Conservation (phyloP, 768 basidiomycete species). For the Cystobasidium ongulense region DNA sequence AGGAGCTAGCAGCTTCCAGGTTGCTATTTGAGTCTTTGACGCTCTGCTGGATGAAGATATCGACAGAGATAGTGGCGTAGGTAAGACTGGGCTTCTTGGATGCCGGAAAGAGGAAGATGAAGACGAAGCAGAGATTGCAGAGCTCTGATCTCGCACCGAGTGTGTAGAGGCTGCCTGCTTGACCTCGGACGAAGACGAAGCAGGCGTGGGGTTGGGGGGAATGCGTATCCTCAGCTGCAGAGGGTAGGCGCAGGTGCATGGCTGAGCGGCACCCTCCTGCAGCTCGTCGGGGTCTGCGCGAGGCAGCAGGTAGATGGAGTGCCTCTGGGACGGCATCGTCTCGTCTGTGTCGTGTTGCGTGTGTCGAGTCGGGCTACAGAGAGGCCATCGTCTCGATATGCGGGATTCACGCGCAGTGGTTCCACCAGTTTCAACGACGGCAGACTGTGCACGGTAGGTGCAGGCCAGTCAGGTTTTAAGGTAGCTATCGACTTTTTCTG, state of each 20-base stretch:
- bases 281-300: not conserved
- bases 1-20: not conserved
- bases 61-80: not conserved
- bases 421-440: no score
- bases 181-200: not conserved
- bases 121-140: no score
- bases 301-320: not conserved
- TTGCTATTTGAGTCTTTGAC: not conserved
- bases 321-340: conserved; percentile 8
- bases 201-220: not conserved
- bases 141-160: no score
- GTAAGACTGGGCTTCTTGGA: not conserved
- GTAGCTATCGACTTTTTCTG: no score
- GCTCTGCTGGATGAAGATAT: not conserved
- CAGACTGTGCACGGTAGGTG: no score
- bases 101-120: no score
- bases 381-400: no score
- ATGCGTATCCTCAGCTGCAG: not conserved
- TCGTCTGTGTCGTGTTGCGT: no score
- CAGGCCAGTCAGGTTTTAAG: no score
- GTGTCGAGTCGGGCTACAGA: no score
- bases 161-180: no score
- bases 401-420: no score
- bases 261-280: not conserved
- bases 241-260: not conserved